Evolutionary conservation across 2,329 filamentous ascomycete genomes (phyloP).

Genomic region (Onygena corvina): DNA sequence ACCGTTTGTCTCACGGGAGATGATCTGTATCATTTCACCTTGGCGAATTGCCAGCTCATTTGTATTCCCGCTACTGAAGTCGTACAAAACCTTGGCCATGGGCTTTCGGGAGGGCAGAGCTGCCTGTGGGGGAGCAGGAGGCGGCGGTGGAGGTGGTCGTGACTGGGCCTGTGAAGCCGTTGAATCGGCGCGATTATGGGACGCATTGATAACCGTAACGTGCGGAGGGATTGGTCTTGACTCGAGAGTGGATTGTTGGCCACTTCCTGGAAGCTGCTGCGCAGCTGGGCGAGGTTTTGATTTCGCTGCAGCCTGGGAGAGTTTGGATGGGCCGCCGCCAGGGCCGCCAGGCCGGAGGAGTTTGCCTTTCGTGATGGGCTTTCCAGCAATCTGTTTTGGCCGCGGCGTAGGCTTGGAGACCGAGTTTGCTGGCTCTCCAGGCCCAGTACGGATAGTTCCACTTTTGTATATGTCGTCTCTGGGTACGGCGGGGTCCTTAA

Average conservation of each 20-base stretch:
- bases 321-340: slow-evolving; percentile 63
- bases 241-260: slow-evolving; percentile 26
- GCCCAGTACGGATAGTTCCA: slow-evolving; percentile 72
- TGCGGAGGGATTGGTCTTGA: slow-evolving; percentile 39
- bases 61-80: slow-evolving; percentile 70
- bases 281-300: slow-evolving; percentile 23
- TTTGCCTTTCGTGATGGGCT: slow-evolving; percentile 86
- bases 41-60: slow-evolving; percentile 74
- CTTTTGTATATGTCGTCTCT: slow-evolving; percentile 86
- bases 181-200: slow-evolving; percentile 46
- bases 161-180: slow-evolving; percentile 45
- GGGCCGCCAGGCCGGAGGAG: slow-evolving; percentile 85
- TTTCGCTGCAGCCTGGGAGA: slow-evolving; percentile 36
- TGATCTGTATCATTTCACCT: slow-evolving; percentile 72
- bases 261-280: slow-evolving; percentile 18
- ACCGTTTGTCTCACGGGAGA: slow-evolving; percentile 96
- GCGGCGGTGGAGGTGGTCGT: slow-evolving; percentile 55
- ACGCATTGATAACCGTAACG: slow-evolving; percentile 18
- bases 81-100: slow-evolving; percentile 81
- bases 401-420: slow-evolving; percentile 74
- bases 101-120: slow-evolving; percentile 53
- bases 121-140: slow-evolving; percentile 54
- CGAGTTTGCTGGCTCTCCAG: slow-evolving; percentile 72
- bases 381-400: slow-evolving; percentile 70
- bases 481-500: slow-evolving; percentile 68